Evolutionary conservation across 345 rosid species (phyloP).

Genomic region (Ailanthus altissimus): DNA sequence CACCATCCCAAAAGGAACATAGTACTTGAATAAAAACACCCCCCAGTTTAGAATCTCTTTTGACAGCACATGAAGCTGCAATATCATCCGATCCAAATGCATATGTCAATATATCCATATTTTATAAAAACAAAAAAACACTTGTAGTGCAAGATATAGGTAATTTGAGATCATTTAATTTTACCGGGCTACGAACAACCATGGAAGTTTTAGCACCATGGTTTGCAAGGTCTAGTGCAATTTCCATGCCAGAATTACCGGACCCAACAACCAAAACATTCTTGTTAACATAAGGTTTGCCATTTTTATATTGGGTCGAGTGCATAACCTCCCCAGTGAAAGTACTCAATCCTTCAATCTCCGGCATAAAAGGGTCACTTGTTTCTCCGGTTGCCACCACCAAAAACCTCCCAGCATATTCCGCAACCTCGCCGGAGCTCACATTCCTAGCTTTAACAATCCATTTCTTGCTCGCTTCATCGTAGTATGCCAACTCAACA

Average conservation of each 20-base stretch:
- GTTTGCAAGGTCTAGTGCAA: conserved; percentile 63
- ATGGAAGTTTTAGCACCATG: conserved; percentile 58
- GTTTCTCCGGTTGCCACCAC: conserved; percentile 74
- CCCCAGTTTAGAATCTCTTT: conserved; percentile 41
- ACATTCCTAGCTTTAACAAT: conserved; percentile 43
- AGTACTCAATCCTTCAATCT: conserved; percentile 42
- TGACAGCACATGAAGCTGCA: conserved; percentile 61
- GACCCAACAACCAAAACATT: conserved; percentile 79
- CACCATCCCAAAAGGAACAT: conserved; percentile 19
- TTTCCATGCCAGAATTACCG: conserved; percentile 92
- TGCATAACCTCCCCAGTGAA: conserved; percentile 57
- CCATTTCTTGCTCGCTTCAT: conserved; percentile 48
- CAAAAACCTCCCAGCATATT: conserved; percentile 50
- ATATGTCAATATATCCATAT: too few species aligned
- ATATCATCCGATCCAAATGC: neutral
- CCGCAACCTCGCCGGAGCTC: conserved; percentile 45
- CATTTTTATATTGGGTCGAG: conserved; percentile 53
- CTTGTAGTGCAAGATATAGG: too few species aligned
- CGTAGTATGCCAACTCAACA: conserved; percentile 51
- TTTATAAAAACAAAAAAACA: too few species aligned
- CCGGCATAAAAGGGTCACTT: conserved; percentile 42
- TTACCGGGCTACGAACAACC: conserved; percentile 66
- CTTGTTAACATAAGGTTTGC: conserved; percentile 40
- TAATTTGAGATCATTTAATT: neutral
- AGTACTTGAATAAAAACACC: too few species aligned